These are phyloP conservation scores for Colletotrichum sp. DNA, from an alignment of 2,329 filamentous ascomycete genomes.

Conservation along the genomic window DNA sequence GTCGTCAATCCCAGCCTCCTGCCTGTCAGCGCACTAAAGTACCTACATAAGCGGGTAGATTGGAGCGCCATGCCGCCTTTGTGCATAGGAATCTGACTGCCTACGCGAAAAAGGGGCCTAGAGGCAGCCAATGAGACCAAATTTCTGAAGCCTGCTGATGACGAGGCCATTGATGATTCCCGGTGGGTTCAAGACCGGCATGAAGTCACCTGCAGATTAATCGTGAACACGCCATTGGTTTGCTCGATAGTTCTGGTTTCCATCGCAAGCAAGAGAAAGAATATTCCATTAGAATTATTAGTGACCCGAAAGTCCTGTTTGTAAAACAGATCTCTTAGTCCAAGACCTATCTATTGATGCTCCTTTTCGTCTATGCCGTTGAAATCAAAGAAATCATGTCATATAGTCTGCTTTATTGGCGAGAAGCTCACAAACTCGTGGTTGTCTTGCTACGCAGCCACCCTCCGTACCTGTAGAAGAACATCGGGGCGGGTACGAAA, in stretches of 20 bases:
- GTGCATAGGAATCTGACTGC: neutral
- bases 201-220: neutral
- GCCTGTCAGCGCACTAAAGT: neutral
- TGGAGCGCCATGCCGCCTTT: neutral
- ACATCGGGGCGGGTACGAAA: neutral
- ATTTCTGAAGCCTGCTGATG: neutral
- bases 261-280: neutral
- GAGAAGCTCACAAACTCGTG: conserved; percentile 35
- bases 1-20: neutral
- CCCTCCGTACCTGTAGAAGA: neutral
- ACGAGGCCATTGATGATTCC: neutral
- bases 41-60: neutral
- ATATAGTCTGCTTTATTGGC: neutral
- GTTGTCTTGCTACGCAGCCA: conserved; percentile 47
- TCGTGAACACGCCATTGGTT: neutral
- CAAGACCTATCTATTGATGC: neutral
- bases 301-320: neutral
- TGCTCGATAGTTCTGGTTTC: neutral
- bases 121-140: neutral
- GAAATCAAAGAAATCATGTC: neutral
- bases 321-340: neutral
- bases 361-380: neutral
- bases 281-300: neutral
- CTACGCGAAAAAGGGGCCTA: neutral
- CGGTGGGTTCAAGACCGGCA: neutral